A percentile compares a stretch with the other conserved stretches of the same genome.
phyloP scores from a whole-genome alignment of 2,329 filamentous ascomycete genomes.

The Colletotrichum orbiculare region DNA sequence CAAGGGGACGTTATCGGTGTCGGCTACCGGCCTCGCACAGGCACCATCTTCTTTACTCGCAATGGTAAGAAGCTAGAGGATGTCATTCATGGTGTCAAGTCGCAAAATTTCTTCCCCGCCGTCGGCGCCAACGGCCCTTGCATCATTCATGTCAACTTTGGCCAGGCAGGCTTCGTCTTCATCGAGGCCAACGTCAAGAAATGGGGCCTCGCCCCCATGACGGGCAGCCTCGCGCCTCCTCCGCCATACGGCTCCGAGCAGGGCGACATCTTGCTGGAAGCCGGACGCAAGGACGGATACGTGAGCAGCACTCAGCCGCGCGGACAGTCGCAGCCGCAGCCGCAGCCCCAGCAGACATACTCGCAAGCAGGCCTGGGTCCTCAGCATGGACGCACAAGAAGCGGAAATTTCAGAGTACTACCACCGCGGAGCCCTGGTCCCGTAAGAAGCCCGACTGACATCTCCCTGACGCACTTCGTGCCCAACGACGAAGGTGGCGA shows the following conservation, averaged over 20 bases:
- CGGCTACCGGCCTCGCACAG: slow-evolving; percentile 92
- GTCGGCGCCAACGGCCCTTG: slow-evolving; percentile 96
- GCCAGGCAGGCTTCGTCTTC: slow-evolving; percentile 97
- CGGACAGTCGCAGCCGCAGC: slow-evolving; percentile 57
- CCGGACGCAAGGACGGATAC: slow-evolving; percentile 75
- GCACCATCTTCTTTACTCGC: slow-evolving; percentile 96
- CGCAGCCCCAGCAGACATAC: slow-evolving; percentile 41
- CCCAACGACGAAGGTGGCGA: slow-evolving; percentile 79
- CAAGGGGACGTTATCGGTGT: slow-evolving; percentile 97
- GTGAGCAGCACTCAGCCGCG: slow-evolving; percentile 53
- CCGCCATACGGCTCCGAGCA: slow-evolving; percentile 97
- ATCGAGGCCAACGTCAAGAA: slow-evolving; percentile 99
- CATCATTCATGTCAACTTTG: slow-evolving; percentile 95
- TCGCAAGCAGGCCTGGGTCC: slow-evolving; percentile 53
- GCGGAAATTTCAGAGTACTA: slow-evolving; percentile 80
- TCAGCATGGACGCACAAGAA: slow-evolving; percentile 79
- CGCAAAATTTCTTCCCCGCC: slow-evolving; percentile 97
- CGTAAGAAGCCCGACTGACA: slow-evolving; percentile 91
- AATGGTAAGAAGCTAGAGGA: slow-evolving; percentile 98
- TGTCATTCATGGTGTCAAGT: slow-evolving; percentile 90
- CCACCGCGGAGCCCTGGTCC: slow-evolving; percentile 89
- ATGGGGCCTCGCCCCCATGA: slow-evolving; percentile 97
- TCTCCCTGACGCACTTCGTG: slow-evolving; percentile 88
- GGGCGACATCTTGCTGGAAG: slow-evolving; percentile 93
- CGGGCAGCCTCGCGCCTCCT: slow-evolving; percentile 91